These are phyloP conservation scores for Escovopsis weberi DNA, from an alignment of 2,329 filamentous ascomycete species.

Conservation along the genomic window DNA sequence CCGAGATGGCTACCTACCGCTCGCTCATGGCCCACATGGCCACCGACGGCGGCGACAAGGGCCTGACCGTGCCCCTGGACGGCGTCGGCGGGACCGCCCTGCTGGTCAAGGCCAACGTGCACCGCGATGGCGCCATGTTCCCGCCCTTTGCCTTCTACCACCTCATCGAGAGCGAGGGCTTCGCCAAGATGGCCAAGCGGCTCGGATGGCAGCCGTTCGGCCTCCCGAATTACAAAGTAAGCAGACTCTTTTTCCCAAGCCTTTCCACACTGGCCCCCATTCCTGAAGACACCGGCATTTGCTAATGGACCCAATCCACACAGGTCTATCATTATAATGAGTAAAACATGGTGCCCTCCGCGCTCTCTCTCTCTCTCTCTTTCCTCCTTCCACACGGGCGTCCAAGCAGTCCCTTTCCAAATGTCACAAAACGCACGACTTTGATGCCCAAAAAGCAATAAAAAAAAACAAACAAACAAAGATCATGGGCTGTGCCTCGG, in stretches of 20 bases:
- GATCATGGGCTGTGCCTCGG: constrained; percentile 1
- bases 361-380: too few species aligned
- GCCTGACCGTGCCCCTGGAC: constrained; percentile 61
- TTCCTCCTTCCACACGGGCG: neutral
- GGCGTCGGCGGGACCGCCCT: constrained; percentile 88
- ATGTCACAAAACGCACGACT: constrained; percentile 4
- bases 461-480: neutral
- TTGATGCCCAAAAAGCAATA: constrained; percentile 2
- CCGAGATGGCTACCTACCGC: constrained; percentile 83
- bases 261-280: neutral
- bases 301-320: constrained; percentile 19
- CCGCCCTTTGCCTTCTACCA: constrained; percentile 93
- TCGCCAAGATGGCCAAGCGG: constrained; percentile 89
- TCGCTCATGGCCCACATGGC: constrained; percentile 79
- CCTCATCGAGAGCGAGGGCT: constrained; percentile 93
- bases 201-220: constrained; percentile 76
- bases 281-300: neutral
- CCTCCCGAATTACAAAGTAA: constrained; percentile 92
- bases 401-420: neutral
- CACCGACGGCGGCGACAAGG: constrained; percentile 38
- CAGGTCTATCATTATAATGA: constrained; percentile 88
- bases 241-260: constrained; percentile 13
- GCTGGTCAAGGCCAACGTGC: constrained; percentile 90
- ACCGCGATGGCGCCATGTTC: constrained; percentile 97
- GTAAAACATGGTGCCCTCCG: constrained; percentile 26